Evolutionary conservation across 78 protist species (phyloP).

Genomic region (Dictyostelium discoideum): DNA sequence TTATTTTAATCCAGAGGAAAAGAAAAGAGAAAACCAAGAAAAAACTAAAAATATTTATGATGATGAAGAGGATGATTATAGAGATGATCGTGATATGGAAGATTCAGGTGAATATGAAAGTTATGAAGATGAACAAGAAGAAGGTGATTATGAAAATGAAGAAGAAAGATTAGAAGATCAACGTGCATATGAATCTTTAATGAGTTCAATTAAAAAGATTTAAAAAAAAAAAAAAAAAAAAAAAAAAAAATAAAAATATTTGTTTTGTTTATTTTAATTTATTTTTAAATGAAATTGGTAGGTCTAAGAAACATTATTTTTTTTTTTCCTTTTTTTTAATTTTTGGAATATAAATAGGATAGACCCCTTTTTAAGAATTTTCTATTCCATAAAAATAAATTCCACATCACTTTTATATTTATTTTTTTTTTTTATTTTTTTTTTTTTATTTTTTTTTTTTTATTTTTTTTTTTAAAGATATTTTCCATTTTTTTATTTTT

Average conservation of each 20-base stretch:
- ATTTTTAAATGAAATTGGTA: too few relatives aligned
- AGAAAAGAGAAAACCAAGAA: neutral
- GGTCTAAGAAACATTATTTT: too few relatives aligned
- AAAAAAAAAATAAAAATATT: neutral
- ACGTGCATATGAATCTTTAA: slow-evolving; percentile 24
- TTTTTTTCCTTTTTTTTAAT: too few relatives aligned
- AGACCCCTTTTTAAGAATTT: too few relatives aligned
- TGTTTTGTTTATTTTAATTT: neutral
- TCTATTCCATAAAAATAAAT: neutral
- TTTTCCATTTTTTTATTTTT: neutral
- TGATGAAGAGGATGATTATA: slow-evolving; percentile 40
- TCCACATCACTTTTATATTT: neutral
- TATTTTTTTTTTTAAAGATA: neutral
- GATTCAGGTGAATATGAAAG: slow-evolving; percentile 29
- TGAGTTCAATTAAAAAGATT: slow-evolving; percentile 13
- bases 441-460: too few relatives aligned
- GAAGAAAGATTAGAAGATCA: slow-evolving; percentile 11
- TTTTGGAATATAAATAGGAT: too few relatives aligned
- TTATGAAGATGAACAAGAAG: slow-evolving; percentile 17
- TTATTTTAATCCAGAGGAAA: neutral
- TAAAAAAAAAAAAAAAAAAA: neutral
- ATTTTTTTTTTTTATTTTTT: neutral
- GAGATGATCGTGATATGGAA: slow-evolving; percentile 14
- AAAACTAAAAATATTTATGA: neutral
- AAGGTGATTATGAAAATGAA: slow-evolving; percentile 12